Evolutionary conservation across 495 filamentous ascomycete genomes (phyloP), one percentile per base, ranked within the genome.

Genomic region (Neohortaea acidophila): DNA sequence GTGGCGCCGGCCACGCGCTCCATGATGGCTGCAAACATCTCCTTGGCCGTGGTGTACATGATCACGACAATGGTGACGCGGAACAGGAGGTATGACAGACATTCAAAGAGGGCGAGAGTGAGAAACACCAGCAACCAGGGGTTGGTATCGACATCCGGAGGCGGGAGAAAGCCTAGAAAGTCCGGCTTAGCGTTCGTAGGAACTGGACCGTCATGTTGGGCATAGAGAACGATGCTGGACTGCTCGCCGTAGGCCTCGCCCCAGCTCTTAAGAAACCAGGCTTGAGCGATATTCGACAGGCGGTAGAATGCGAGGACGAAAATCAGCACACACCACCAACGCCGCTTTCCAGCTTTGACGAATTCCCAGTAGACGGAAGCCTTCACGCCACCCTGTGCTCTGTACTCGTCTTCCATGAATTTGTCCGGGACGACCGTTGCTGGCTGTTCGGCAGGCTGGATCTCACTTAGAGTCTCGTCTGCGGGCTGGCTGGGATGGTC

Each of bases 211-310:
- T 64, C 60, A n/a, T 15, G 9, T 18, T 38, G 11, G 2, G 28
- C 12, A 10, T 39, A 25, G 0, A 45, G 19, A 11, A 4, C 18
- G 12, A 36, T 2, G 10, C 22, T 27, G 4, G 38, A 34, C n/a
- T 29, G 30, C 6, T 38, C 14, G 32, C 45, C 33, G 52, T 86
- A 87, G 4, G 73, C 71, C 55, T 86, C 81, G 32, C 79, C 81
- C 83, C 83, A 91, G 47, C 70, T 67, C 48, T 91, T 87, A 30
- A 91, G 68, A 38, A 84, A 87, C 79, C 81, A 91, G 11, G 68
- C 71, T 47, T 80, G 69, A 19, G 58, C 69, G 34, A 84, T 57
- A 38, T 67, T 63, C 20, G 67, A 49, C 3, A 75, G 45, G 15
- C 82, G 75, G 47, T 70, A 78, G 0, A 77, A 31, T 14, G 66